phyloP scores from a whole-genome alignment of 228 moss, liverwort and hornwort genomes.

The Sphagnum magellanicum region DNA sequence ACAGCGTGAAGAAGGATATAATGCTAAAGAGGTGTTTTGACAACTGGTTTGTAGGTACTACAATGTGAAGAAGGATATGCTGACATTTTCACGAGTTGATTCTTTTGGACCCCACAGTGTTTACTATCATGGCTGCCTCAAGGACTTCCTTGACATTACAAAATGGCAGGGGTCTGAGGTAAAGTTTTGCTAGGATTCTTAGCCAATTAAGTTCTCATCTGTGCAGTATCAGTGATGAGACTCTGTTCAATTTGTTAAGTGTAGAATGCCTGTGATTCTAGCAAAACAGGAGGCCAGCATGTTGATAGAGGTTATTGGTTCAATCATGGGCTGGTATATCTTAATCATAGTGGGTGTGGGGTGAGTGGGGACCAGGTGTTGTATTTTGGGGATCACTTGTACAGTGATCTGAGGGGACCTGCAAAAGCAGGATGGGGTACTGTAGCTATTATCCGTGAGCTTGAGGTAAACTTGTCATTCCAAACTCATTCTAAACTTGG shows the following conservation, averaged over 20 bases:
- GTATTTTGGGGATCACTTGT: conserved; percentile 79
- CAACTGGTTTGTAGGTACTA: conserved; percentile 41
- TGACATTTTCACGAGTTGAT: conserved; percentile 60
- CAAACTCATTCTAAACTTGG: background rate
- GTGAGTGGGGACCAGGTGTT: conserved; percentile 34
- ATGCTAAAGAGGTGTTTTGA: no score
- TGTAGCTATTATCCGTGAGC: conserved; percentile 71
- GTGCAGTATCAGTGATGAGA: no score
- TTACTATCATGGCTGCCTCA: conserved; percentile 81
- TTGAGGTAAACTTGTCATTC: conserved; percentile 44
- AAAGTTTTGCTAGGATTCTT: background rate
- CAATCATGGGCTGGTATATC: no score
- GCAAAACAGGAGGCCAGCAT: no score
- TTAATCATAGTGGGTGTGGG: no score
- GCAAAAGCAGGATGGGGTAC: conserved; percentile 87
- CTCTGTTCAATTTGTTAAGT: no score
- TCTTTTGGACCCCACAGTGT: conserved; percentile 60
- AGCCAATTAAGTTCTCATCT: no score
- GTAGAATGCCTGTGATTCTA: no score
- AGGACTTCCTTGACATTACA: conserved; percentile 50
- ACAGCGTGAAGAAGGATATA: no score
- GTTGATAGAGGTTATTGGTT: no score
- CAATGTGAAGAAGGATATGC: conserved; percentile 51
- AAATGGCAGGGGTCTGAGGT: conserved; percentile 81
- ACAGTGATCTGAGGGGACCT: conserved; percentile 78